Evolutionary conservation across 163 green algal genomes (phyloP), one percentile per base, ranked within the genome.

Genomic region (Volvox carteri): DNA sequence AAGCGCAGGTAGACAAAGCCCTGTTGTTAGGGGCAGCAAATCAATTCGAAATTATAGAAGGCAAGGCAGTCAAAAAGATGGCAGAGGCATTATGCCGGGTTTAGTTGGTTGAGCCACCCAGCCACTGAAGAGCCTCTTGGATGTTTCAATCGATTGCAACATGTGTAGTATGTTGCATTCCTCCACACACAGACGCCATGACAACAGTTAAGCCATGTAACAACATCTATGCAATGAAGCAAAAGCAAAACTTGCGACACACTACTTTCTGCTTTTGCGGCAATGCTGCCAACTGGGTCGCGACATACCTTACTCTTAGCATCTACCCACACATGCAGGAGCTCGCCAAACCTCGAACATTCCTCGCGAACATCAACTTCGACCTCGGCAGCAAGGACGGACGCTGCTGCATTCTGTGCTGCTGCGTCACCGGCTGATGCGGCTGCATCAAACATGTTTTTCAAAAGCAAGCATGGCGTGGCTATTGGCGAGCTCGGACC

Each of bases 1-100:
- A 99, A 98, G 81, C 97, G 98, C 28, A 98, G 76, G 91, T 99
- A 99, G 60, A 98, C 97, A 94, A 98, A 98, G 35, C 97, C 96
- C 94, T 97, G 93, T 85, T 25, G 18, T 7, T 35, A 21, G 28
- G 65, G 37, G 8, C 19, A n/a, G 18, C 60, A 72, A 12, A 12
- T 25, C 12, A n/a, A 72, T 72, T 33, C 19, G 60, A n/a, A 7
- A 8, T 12, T 72, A 12, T 18, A 18, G 50, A 8, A 12, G 39
- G 0, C 41, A 28, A n/a, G n/a, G n/a, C n/a, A n/a, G n/a, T n/a
- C n/a, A n/a, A n/a, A n/a, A n/a, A n/a, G n/a, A n/a, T n/a, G n/a
- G n/a, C n/a, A n/a, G n/a, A n/a, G n/a, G n/a, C n/a, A n/a, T n/a
- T n/a, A n/a, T n/a, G n/a, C n/a, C n/a, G n/a, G n/a, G n/a, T n/a